These are phyloP conservation scores for Pyricularia grisea DNA, from an alignment of 2,329 filamentous ascomycete species.

Conservation along the genomic window DNA sequence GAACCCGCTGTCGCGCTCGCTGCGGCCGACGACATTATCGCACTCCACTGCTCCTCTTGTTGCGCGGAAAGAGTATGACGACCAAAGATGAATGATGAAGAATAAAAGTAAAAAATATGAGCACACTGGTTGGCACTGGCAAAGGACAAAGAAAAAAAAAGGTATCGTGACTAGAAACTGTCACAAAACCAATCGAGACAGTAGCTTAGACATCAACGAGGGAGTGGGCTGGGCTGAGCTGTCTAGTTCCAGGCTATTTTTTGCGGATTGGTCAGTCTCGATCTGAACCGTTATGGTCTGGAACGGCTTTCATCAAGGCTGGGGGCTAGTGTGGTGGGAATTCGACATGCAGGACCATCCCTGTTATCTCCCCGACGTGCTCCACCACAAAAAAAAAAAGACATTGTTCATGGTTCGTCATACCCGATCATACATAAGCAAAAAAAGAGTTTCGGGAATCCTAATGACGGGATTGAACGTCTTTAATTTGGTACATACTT, in stretches of 20 bases:
- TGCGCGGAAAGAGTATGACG: not conserved
- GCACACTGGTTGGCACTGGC: not conserved
- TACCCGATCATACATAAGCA: not conserved
- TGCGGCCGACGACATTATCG: constrained; percentile 7
- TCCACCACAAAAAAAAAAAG: no score
- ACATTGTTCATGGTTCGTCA: not conserved
- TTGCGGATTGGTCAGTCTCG: not conserved
- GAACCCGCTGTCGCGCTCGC: constrained; percentile 4
- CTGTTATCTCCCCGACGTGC: not conserved
- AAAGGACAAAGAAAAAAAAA: not conserved
- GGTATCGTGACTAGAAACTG: not conserved
- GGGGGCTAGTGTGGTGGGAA: not conserved
- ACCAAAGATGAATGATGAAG: not conserved
- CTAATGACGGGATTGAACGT: not conserved
- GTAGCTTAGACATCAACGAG: not conserved
- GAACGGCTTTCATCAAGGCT: not conserved
- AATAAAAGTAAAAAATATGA: not conserved
- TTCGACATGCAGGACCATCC: not conserved
- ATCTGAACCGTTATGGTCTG: not conserved
- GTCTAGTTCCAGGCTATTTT: not conserved
- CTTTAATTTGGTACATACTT: no score
- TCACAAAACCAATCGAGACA: not conserved
- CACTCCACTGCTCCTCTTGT: not conserved
- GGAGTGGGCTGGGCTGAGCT: not conserved
- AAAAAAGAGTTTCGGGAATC: not conserved